These are phyloP conservation scores for Ostreobium quekettii DNA, from an alignment of 139 green algal species.

Conservation along the genomic window DNA sequence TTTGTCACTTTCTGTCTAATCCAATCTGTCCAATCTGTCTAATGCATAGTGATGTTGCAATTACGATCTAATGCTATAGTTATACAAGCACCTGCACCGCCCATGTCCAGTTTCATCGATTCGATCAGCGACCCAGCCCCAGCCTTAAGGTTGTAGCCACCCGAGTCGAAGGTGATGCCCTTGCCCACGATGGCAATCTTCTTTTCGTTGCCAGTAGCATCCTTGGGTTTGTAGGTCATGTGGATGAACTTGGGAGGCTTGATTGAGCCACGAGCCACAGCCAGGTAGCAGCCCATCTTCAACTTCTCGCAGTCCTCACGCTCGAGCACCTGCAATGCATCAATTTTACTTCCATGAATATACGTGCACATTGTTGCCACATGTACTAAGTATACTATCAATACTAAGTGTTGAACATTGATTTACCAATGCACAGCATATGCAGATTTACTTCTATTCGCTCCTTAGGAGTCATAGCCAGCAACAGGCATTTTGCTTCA, in stretches of 20 bases:
- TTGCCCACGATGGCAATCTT: conserved; percentile 18
- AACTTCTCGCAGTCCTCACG: conserved; percentile 78
- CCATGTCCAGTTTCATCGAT: conserved; percentile 90
- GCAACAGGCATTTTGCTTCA: too few species aligned
- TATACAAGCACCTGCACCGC: conserved; percentile 29
- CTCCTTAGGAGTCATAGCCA: too few species aligned
- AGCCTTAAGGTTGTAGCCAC: conserved; percentile 97
- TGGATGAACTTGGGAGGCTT: conserved; percentile 95
- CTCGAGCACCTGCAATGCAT: conserved; percentile 63
- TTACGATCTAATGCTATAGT: too few species aligned
- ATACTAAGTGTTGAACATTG: too few species aligned
- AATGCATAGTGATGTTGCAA: too few species aligned
- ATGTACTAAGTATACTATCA: too few species aligned
- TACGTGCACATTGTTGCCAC: too few species aligned
- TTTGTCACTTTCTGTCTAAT: neutral
- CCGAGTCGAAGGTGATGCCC: conserved; percentile 4
- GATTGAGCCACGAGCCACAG: conserved; percentile 70
- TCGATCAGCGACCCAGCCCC: conserved; percentile 89
- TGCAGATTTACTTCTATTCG: too few species aligned
- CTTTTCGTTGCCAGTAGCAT: conserved; percentile 60
- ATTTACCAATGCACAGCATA: too few species aligned
- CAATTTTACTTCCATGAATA: too few species aligned
- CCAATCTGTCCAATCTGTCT: neutral
- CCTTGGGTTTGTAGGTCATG: conserved; percentile 77
- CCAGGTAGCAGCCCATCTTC: conserved; percentile 91